phyloP scores from a whole-genome alignment of 2,329 filamentous ascomycete genomes.

The Ophiostoma australiae region DNA sequence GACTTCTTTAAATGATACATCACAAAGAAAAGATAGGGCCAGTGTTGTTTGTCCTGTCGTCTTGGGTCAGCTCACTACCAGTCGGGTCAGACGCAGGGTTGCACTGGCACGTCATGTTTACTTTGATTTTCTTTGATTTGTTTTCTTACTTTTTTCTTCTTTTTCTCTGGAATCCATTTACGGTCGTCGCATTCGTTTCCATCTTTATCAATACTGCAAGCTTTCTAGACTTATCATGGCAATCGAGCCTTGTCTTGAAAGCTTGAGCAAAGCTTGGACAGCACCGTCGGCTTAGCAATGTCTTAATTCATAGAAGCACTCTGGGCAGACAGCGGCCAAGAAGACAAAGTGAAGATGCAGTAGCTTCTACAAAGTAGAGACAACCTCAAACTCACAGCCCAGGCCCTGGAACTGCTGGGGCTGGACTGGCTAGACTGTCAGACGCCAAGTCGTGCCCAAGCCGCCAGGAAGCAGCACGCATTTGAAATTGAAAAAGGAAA shows the following conservation, averaged over 20 bases:
- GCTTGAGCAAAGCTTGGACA: background rate
- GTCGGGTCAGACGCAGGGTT: conserved; percentile 7
- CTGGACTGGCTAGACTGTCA: background rate
- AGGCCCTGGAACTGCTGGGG: background rate
- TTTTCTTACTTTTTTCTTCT: background rate
- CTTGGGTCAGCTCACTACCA: conserved; percentile 1
- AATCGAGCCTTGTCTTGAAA: background rate
- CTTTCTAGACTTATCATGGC: background rate
- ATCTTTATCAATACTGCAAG: too few relatives aligned
- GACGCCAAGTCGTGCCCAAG: conserved; percentile 7
- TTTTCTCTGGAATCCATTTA: too few relatives aligned
- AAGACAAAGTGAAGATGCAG: background rate
- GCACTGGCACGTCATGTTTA: conserved; percentile 11
- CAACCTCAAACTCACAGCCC: background rate
- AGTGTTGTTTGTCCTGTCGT: background rate
- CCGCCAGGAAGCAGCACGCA: background rate
- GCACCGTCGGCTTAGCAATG: background rate
- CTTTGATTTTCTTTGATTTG: background rate
- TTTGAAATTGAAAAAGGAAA: background rate
- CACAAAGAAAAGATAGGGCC: background rate
- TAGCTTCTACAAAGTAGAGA: too few relatives aligned
- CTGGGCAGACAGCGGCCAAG: background rate
- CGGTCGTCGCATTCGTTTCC: background rate
- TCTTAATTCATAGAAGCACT: background rate
- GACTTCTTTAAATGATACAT: background rate